Conservation (phyloP, 2,329 filamentous ascomycete species). For the Neofusicoccum sp. region DNA sequence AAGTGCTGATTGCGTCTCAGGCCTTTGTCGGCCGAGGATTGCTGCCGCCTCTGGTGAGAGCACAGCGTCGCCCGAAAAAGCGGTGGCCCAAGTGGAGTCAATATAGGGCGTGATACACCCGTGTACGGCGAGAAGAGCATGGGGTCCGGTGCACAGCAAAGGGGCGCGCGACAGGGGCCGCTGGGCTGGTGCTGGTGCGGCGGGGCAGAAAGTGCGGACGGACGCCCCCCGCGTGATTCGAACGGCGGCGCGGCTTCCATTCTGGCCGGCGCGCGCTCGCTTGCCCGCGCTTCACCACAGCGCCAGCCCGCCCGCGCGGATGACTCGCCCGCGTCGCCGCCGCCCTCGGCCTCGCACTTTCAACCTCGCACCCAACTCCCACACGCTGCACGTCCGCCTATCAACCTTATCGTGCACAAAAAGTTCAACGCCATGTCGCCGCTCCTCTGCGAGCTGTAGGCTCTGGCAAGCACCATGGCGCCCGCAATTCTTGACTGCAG, state of each 20-base stretch:
- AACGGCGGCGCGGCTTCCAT: neutral
- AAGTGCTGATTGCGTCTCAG: too few species aligned
- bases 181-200: neutral
- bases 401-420: conserved; percentile 12
- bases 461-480: conserved; percentile 6
- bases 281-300: conserved; percentile 6
- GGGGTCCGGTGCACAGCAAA: too few species aligned
- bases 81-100: too few species aligned
- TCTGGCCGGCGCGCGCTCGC: neutral
- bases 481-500: neutral
- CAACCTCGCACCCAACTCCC: neutral
- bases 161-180: too few species aligned
- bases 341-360: conserved; percentile 4
- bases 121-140: too few species aligned
- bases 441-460: conserved; percentile 8
- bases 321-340: neutral
- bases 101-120: too few species aligned
- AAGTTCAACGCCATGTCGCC: conserved; percentile 3
- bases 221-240: conserved; percentile 1
- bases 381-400: conserved; percentile 3
- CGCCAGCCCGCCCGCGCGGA: neutral
- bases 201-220: neutral
- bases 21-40: too few species aligned
- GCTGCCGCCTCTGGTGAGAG: too few species aligned
- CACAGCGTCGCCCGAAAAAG: too few species aligned